Evolutionary conservation across 176 grass and related monocot genomes (phyloP), one percentile per base, ranked within the genome.

Genomic region (Leersia perrieri): DNA sequence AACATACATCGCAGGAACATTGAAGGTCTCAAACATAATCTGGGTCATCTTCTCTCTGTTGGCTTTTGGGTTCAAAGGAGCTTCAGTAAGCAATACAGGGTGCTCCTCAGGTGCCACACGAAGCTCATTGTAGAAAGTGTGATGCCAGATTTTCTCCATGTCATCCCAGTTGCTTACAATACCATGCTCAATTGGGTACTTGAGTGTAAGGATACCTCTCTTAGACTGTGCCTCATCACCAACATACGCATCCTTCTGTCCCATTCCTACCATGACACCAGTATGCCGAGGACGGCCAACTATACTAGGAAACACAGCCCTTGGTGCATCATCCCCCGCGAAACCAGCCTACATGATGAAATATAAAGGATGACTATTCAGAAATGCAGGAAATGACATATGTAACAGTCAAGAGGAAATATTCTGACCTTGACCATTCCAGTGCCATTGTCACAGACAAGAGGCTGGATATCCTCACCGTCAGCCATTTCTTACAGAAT

Each of bases 31-130:
- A 20, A 96, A 96, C 86, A 96, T 96, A 83, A 92, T 92, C 78
- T 92, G 85, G 5, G 93, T 92, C 93, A 96, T 96, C 85, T 96
- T 96, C 82, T 96, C 93, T 71, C 90, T 96, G 82, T 96, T 96
- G 34, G 82, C 88, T 77, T 96, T 96, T 55, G 93, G 93, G 87
- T 96, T 96, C 38, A 96, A 72, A 9, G 93, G 93, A 63, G 93
- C 90, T 71, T 96, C 93, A 41, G 93, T 96, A 35, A 96, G 93
- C 63, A 96, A 38, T 23, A 95, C 88, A 13, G 90, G 93, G 85
- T 96, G 93, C 90, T 96, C 90, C 79, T 94, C 92, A 0, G 93
- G 88, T 1, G 90, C 93, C 31, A 92, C 93, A 84, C 90, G 93
- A 27, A 95, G 93, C 82, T 92, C 93, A 5, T 95, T 95, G 89